A percentile compares a stretch with the other conserved stretches of the same genome.
Evolutionary conservation across 257 asterid genomes (phyloP).

Genomic region (Solanum rostratum): DNA sequence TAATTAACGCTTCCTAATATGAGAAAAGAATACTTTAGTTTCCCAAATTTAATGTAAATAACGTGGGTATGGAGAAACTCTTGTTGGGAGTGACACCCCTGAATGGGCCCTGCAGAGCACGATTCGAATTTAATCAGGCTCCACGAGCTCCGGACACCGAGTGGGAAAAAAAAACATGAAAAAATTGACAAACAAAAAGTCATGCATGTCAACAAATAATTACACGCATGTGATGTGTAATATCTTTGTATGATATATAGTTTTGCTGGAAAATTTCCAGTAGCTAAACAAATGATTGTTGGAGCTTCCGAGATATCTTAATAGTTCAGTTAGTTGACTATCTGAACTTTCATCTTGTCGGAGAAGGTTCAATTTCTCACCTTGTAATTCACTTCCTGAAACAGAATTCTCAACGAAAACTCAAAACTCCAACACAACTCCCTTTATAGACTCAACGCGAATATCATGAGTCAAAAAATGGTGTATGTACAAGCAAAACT

Average conservation of each 20-base stretch:
- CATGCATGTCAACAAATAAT: not conserved
- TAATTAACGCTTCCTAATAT: not conserved
- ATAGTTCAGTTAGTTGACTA: not conserved
- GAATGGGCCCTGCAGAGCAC: too few species aligned
- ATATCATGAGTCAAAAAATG: not conserved
- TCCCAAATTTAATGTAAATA: too few species aligned
- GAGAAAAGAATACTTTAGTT: not conserved
- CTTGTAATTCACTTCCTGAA: not conserved
- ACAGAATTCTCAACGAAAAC: not conserved
- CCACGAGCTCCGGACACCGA: too few species aligned
- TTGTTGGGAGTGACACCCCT: too few species aligned
- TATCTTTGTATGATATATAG: not conserved
- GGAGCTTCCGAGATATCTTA: not conserved
- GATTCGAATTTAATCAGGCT: too few species aligned
- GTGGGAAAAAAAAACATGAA: too few species aligned
- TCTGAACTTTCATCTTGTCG: not conserved
- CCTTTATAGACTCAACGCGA: not conserved
- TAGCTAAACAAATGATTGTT: not conserved
- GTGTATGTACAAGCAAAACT: not conserved
- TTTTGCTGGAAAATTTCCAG: not conserved
- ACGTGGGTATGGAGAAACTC: too few species aligned
- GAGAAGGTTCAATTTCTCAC: fast-evolving
- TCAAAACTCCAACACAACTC: not conserved
- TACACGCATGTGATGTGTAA: not conserved
- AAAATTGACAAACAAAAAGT: not conserved